Conservation (phyloP, 805 yeast genomes). For the Candida coleopterorum region DNA sequence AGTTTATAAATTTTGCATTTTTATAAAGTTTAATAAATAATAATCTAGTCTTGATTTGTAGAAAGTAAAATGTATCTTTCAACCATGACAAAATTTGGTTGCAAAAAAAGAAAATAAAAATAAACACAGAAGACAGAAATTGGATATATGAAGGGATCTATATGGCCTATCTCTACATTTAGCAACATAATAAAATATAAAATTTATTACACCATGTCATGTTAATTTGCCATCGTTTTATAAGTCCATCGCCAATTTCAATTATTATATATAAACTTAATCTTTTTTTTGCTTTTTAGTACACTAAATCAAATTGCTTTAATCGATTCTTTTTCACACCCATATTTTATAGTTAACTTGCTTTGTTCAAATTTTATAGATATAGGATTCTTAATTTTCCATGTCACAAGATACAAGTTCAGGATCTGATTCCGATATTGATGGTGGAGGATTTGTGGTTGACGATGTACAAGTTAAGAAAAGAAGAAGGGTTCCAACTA, state of each 20-base stretch:
- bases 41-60: too few species aligned
- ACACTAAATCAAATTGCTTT: not conserved
- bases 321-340: constrained; percentile 3
- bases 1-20: not conserved
- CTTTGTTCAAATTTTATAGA: not conserved
- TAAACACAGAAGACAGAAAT: too few species aligned
- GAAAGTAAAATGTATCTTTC: too few species aligned
- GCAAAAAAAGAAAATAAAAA: too few species aligned
- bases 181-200: too few species aligned
- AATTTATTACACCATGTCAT: too few species aligned
- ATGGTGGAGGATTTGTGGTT: constrained; percentile 39
- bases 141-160: too few species aligned
- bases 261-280: too few species aligned
- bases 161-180: too few species aligned
- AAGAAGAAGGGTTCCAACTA: constrained; percentile 13
- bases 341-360: not conserved
- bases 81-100: too few species aligned
- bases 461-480: constrained; percentile 29
- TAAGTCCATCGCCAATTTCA: not conserved
- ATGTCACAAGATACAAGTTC: constrained; percentile 3
- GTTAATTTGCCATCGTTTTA: not conserved
- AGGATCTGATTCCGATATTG: constrained; percentile 3
- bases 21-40: too few species aligned
- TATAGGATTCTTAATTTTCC: not conserved
- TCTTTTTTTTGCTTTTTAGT: too few species aligned